phyloP scores from a whole-genome alignment of 2,329 filamentous ascomycete genomes.

The Sporothrix brunneoviolacea region DNA sequence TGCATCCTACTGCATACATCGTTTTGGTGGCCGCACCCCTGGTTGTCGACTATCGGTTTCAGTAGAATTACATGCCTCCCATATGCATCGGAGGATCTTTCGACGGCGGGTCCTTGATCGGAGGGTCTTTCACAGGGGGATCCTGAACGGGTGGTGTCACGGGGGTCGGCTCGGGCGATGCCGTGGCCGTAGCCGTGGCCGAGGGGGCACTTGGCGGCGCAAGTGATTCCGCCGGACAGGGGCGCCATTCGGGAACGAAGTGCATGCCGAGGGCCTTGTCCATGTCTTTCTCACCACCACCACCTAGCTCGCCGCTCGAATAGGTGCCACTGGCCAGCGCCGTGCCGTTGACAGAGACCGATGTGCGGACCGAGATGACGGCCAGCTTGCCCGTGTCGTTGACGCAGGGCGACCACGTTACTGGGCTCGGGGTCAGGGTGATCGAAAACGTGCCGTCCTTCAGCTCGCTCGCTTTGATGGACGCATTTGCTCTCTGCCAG shows the following conservation, averaged over 20 bases:
- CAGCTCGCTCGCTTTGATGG: constrained; percentile 13
- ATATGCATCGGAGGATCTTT: constrained; percentile 1
- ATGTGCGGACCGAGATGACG: constrained; percentile 16
- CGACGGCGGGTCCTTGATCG: constrained; percentile 1
- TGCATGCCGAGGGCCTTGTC: constrained; percentile 17
- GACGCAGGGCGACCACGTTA: constrained; percentile 19
- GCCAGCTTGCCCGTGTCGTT: constrained; percentile 16
- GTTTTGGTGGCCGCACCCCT: too few relatives aligned
- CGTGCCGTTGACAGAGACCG: constrained; percentile 17
- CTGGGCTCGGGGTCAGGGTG: constrained; percentile 12
- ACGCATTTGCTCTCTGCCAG: neutral
- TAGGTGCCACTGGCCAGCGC: constrained; percentile 11
- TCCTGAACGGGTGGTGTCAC: too few relatives aligned
- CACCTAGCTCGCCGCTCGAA: constrained; percentile 16
- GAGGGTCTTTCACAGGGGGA: constrained; percentile 1
- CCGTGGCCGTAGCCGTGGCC: neutral
- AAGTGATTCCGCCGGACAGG: constrained; percentile 8
- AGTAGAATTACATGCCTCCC: constrained; percentile 1
- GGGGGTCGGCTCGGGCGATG: neutral
- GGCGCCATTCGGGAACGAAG: constrained; percentile 19
- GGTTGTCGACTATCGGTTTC: too few relatives aligned
- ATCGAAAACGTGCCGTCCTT: constrained; percentile 13
- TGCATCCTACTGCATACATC: too few relatives aligned
- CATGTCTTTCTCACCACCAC: constrained; percentile 13
- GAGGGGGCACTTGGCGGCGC: neutral